These are phyloP conservation scores for Fomitopsis schrenkii DNA, from an alignment of 1,284 basidiomycete species.

Conservation along the genomic window DNA sequence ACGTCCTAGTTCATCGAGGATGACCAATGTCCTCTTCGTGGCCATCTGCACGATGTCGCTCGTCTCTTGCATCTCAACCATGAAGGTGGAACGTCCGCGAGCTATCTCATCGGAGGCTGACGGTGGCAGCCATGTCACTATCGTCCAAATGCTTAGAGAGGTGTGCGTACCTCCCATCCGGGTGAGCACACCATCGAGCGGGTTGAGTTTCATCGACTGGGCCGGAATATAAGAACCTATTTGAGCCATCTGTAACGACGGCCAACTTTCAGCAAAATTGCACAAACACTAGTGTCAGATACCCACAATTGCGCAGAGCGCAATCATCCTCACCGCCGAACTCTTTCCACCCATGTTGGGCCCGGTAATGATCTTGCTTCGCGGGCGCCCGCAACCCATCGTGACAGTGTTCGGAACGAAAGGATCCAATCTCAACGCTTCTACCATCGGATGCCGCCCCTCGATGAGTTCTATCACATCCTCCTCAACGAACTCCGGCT, in stretches of 20 bases:
- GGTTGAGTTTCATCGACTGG: slow-evolving; percentile 59
- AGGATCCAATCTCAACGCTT: slow-evolving; percentile 68
- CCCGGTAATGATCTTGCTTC: slow-evolving; percentile 78
- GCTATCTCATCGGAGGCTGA: slow-evolving; percentile 84
- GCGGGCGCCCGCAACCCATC: slow-evolving; percentile 50
- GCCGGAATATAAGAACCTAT: slow-evolving; percentile 78
- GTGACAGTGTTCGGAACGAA: slow-evolving; percentile 74
- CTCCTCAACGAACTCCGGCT: slow-evolving; percentile 59
- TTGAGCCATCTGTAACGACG: slow-evolving; percentile 33
- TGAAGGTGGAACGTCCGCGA: slow-evolving; percentile 86
- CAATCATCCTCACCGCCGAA: slow-evolving; percentile 72
- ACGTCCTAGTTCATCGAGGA: slow-evolving; percentile 83
- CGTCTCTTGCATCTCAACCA: slow-evolving; percentile 95
- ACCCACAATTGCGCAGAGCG: slow-evolving; percentile 64
- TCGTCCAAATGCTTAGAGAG: neutral
- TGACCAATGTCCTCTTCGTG: slow-evolving; percentile 72
- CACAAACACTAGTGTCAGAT: neutral
- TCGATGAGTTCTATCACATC: slow-evolving; percentile 63
- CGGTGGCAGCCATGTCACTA: neutral
- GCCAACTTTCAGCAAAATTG: neutral
- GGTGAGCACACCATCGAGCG: slow-evolving; percentile 84
- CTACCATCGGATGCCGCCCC: slow-evolving; percentile 82
- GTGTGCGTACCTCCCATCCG: slow-evolving; percentile 70
- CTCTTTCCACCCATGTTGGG: slow-evolving; percentile 85
- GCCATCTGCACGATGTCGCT: slow-evolving; percentile 82